These are phyloP conservation scores for Elsinoe fawcettii DNA, from an alignment of 2,329 filamentous ascomycete species.

Conservation along the genomic window DNA sequence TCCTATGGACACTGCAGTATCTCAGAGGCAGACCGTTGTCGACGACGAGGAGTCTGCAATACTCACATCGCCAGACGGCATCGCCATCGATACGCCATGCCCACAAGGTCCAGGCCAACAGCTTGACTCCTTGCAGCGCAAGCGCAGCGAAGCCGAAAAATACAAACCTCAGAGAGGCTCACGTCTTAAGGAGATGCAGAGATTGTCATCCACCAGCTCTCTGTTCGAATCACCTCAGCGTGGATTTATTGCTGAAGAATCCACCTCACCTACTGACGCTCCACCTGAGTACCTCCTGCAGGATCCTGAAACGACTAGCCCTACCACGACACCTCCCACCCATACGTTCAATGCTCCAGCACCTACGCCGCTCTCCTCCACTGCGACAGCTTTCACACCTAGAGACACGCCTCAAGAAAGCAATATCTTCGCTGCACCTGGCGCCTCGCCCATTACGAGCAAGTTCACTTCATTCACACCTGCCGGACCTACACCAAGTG, in stretches of 20 bases:
- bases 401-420: slow-evolving; percentile 1
- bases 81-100: not conserved
- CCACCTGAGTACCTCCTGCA: slow-evolving; percentile 2
- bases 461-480: not conserved
- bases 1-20: not conserved
- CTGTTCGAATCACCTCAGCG: slow-evolving; percentile 3
- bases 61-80: not conserved
- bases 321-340: not conserved
- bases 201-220: slow-evolving; percentile 18
- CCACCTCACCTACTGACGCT: slow-evolving; percentile 4
- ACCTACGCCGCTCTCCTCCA: not conserved
- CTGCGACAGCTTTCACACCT: not conserved
- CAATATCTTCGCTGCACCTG: not conserved
- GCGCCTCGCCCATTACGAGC: not conserved
- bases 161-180: slow-evolving; percentile 39
- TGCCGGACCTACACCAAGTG: not conserved
- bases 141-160: slow-evolving; percentile 28
- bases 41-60: not conserved
- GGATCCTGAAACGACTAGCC: not conserved
- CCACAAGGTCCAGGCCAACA: slow-evolving; percentile 12
- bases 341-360: not conserved
- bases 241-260: not conserved
- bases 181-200: slow-evolving; percentile 32
- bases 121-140: slow-evolving; percentile 5
- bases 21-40: not conserved